phyloP scores from a whole-genome alignment of 106 monocot species.

The Platanthera guangdongensis region DNA sequence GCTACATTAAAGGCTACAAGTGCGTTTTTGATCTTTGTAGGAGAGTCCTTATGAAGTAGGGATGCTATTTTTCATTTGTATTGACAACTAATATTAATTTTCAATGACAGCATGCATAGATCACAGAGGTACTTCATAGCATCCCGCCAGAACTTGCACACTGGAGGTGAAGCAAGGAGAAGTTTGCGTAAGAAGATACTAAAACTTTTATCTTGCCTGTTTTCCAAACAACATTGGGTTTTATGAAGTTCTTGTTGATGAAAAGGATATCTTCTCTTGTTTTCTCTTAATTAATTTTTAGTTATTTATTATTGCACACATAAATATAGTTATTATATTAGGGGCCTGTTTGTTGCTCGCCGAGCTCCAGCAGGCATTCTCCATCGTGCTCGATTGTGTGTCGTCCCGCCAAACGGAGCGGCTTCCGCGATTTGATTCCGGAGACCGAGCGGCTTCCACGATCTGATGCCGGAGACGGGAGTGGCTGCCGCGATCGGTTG shows the following conservation, averaged over 20 bases:
- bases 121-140: conserved; percentile 60
- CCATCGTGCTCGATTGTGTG: too few relatives aligned
- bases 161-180: conserved; percentile 38
- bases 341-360: background rate
- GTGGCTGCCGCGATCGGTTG: too few relatives aligned
- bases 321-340: background rate
- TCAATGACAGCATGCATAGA: too few relatives aligned
- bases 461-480: too few relatives aligned
- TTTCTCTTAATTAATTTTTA: background rate
- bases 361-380: too few relatives aligned
- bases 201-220: background rate
- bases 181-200: conserved; percentile 43
- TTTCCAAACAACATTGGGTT: background rate
- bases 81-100: too few relatives aligned
- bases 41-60: background rate
- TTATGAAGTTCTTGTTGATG: background rate
- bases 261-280: background rate
- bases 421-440: too few relatives aligned
- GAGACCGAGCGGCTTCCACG: too few relatives aligned
- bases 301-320: background rate
- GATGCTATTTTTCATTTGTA: background rate
- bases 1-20: conserved; percentile 75
- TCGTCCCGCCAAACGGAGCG: too few relatives aligned
- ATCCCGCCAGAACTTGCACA: conserved; percentile 60
- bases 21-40: conserved; percentile 81